Evolutionary conservation across 2,329 filamentous ascomycete species (phyloP), one percentile per base, ranked within the genome.

Genomic region (Dothistroma septosporum): DNA sequence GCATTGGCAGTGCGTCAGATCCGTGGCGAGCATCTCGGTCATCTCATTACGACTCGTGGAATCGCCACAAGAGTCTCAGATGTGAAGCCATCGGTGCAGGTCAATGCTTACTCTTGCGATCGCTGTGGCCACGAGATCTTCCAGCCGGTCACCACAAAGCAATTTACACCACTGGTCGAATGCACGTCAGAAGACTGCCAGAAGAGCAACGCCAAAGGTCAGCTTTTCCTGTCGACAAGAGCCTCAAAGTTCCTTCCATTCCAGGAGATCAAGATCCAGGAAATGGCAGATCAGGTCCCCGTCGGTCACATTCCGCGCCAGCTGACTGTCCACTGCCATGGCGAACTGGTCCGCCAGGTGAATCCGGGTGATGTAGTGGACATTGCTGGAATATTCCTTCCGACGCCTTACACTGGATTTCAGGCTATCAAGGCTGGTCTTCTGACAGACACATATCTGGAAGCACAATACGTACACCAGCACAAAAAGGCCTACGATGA

Each of bases 401-500:
- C 94, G 0, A 97, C 92, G 0, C 94, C 94, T 0, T 99, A 99
- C 75, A 99, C 94, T n/a, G 94, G 94, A 48, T 99, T 99, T 83
- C 89, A 95, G 78, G 95, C 94, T 3, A 97, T 99, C 79, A 89
- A 90, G 68, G 94, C 94, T 28, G 94, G 94, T 61, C 85, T 99
- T n/a, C 79, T 99, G 63, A 99, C 94, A 35, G 94, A 99, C 72
- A 99, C 94, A 0, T 99, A 96, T 73, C 80, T 99, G 12, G 94
- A 99, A 77, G 94, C 93, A 5, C 94, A 99, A 74, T 84, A 95
- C 72, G 87, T 99, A 52, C 86, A 87, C 47, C 94, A 99, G 75
- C 94, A 99, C 83, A 99, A 99, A 80, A 96, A 97, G 78, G 92
- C 93, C 0, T 99, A 99, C 76, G 91, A 95, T 66, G 89, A 96